These are phyloP conservation scores for Turritis glabra DNA, from an alignment of 345 rosid species.

Conservation along the genomic window DNA sequence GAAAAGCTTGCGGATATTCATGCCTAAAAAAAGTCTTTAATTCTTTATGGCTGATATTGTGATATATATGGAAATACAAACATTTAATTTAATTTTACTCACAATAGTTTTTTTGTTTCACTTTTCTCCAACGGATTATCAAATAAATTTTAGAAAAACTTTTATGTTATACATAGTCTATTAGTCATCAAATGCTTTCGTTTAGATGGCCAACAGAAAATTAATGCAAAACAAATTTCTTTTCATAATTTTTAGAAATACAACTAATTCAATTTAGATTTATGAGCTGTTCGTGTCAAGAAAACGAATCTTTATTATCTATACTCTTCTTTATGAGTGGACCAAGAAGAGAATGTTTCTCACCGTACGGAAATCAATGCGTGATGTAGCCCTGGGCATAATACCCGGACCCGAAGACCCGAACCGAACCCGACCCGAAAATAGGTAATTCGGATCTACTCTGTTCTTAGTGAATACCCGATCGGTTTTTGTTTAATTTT, in stretches of 20 bases:
- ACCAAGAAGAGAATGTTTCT: conserved; percentile 15
- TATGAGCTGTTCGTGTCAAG: background rate
- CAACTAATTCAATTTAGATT: background rate
- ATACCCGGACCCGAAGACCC: too few relatives aligned
- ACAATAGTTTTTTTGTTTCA: background rate
- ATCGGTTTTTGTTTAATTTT: too few relatives aligned
- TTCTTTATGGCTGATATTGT: background rate
- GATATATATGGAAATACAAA: background rate
- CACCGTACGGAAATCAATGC: conserved; percentile 2
- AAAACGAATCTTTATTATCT: background rate
- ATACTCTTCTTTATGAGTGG: background rate
- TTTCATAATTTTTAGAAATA: too few relatives aligned
- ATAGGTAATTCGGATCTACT: too few relatives aligned
- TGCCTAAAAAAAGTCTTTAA: conserved; percentile 9
- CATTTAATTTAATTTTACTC: background rate
- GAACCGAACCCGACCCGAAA: too few relatives aligned
- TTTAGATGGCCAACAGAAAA: background rate
- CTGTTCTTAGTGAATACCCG: too few relatives aligned
- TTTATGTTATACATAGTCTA: background rate
- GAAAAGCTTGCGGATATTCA: conserved; percentile 20
- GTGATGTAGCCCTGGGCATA: too few relatives aligned
- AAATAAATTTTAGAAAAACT: background rate
- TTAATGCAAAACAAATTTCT: too few relatives aligned
- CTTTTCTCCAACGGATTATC: background rate
- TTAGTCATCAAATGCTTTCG: background rate